phyloP scores from a whole-genome alignment of 208 protist species.

The Acanthamoeba royreba region DNA sequence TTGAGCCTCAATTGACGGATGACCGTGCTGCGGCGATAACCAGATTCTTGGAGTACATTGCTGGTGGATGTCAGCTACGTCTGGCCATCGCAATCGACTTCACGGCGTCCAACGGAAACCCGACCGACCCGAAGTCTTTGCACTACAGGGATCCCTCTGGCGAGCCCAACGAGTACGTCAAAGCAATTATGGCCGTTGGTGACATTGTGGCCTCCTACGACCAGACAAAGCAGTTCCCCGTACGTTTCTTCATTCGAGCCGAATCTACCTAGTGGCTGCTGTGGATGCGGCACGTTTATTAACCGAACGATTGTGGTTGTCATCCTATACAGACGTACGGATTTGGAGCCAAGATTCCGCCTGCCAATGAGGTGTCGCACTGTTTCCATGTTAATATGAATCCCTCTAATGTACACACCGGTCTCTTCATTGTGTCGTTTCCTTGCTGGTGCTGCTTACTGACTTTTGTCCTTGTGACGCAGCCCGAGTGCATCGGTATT shows the following conservation, averaged over 20 bases:
- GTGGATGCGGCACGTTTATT: neutral
- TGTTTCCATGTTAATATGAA: constrained; percentile 35
- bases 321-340: neutral
- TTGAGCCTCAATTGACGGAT: neutral
- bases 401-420: neutral
- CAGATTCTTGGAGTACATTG: constrained; percentile 67
- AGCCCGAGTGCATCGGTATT: constrained; percentile 74
- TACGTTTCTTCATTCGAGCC: neutral
- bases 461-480: neutral
- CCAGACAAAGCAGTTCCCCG: neutral
- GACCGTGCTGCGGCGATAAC: neutral
- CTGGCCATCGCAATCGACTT: constrained; percentile 71
- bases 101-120: constrained; percentile 61
- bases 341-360: constrained; percentile 16
- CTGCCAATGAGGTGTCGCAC: neutral
- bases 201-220: constrained; percentile 37
- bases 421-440: neutral
- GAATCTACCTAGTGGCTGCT: neutral
- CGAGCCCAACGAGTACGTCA: constrained; percentile 52
- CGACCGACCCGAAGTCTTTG: neutral
- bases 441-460: neutral
- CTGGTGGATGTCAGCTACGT: constrained; percentile 65
- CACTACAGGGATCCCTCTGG: constrained; percentile 54
- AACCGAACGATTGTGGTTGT: neutral
- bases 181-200: constrained; percentile 51